A percentile compares a stretch with the other conserved stretches of the same genome.
These are phyloP conservation scores for Ceratorhiza oryzae-sativae DNA, from an alignment of 1,284 basidiomycete species.

Conservation along the genomic window DNA sequence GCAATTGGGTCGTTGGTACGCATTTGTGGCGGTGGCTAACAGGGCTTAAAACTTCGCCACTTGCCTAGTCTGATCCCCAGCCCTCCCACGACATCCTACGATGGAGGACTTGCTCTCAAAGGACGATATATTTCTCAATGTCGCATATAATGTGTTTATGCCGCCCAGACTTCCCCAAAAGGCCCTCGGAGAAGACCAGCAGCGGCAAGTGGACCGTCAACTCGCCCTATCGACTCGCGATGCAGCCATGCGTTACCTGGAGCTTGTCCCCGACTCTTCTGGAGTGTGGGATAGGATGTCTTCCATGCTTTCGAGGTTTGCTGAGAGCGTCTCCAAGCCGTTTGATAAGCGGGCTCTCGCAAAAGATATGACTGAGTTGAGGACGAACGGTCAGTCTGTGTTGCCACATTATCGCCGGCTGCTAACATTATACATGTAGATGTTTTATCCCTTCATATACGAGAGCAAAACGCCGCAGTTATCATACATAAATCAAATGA, in stretches of 20 bases:
- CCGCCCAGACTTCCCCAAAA: constrained; percentile 54
- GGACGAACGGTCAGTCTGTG: background rate
- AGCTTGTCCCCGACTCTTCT: background rate
- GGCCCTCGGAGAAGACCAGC: constrained; percentile 35
- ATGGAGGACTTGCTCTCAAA: background rate
- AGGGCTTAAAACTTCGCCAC: too few relatives aligned
- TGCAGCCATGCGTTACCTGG: constrained; percentile 1
- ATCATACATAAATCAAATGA: constrained; percentile 50
- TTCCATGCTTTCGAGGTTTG: background rate
- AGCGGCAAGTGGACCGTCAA: background rate
- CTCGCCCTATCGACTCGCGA: background rate
- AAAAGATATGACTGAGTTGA: background rate
- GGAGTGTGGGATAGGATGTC: background rate
- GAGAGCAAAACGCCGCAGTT: constrained; percentile 57
- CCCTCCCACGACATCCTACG: too few relatives aligned
- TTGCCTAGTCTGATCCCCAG: too few relatives aligned
- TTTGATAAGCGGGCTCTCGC: background rate
- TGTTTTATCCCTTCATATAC: constrained; percentile 52
- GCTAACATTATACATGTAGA: constrained; percentile 43
- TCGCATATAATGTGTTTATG: constrained; percentile 55
- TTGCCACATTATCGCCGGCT: background rate
- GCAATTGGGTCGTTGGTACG: too few relatives aligned
- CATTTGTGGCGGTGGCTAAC: too few relatives aligned
- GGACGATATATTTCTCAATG: background rate
- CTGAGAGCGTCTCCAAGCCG: background rate